These are phyloP conservation scores for Solanum virginianum DNA, from an alignment of 257 asterid species.

Conservation along the genomic window DNA sequence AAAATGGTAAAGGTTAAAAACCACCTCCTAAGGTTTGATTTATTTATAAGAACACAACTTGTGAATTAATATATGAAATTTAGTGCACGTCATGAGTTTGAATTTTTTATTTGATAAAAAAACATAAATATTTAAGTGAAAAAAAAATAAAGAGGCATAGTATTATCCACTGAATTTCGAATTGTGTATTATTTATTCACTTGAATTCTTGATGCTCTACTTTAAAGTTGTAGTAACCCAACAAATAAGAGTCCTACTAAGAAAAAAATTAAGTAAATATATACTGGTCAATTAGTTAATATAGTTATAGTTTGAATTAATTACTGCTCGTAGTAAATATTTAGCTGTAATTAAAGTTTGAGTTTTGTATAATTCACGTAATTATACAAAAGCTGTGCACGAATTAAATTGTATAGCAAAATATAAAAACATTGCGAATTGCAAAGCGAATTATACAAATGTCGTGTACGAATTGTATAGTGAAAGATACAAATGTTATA, in stretches of 20 bases:
- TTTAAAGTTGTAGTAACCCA: not conserved
- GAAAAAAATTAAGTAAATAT: no score
- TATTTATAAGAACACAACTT: accelerated
- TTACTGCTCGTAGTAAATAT: accelerated
- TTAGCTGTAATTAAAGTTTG: no score
- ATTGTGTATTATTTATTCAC: not conserved
- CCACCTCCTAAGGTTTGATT: not conserved
- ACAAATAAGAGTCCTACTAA: not conserved
- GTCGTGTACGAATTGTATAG: no score
- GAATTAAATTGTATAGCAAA: no score
- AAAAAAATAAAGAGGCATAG: not conserved
- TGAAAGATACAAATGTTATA: no score
- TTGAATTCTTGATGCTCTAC: not conserved
- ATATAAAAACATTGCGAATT: no score
- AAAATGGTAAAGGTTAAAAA: not conserved
- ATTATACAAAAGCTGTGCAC: no score
- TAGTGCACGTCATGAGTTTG: accelerated
- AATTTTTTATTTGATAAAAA: accelerated
- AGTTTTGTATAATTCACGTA: no score
- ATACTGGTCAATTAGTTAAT: no score
- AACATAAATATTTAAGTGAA: not conserved
- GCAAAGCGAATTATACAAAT: no score
- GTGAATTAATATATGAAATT: not conserved
- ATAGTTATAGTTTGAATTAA: no score
- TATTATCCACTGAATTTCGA: not conserved